Percentiles rank a stretch among this genome's conserved stretches.
phyloP scores from a whole-genome alignment of 345 rosid species.

The Salix suchowensis region DNA sequence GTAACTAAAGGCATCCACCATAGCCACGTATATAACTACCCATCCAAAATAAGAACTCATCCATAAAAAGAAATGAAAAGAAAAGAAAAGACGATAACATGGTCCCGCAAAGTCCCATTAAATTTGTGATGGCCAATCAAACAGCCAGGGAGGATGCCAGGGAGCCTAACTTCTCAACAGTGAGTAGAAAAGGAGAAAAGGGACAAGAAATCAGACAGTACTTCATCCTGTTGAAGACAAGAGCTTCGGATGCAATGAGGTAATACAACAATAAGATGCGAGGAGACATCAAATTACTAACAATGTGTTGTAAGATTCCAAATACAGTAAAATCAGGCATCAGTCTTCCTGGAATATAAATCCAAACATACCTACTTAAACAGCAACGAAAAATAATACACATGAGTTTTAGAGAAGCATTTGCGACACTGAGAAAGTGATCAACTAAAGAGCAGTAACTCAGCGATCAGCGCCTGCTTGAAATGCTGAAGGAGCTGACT shows the following conservation, averaged over 20 bases:
- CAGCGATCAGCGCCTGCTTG: conserved; percentile 56
- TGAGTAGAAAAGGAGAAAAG: too few relatives aligned
- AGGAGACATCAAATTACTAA: background rate
- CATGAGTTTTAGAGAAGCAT: conserved; percentile 4
- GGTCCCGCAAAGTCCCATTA: conserved; percentile 21
- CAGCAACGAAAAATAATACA: conserved; percentile 6
- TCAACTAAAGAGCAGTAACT: background rate
- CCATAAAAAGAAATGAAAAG: background rate
- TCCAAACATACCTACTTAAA: background rate
- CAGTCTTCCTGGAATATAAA: conserved; percentile 1
- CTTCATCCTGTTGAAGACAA: background rate
- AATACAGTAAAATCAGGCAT: conserved; percentile 10
- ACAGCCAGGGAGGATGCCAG: background rate
- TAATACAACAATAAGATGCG: background rate
- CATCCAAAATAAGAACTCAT: conserved; percentile 4
- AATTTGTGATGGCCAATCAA: background rate
- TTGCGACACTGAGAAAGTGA: conserved; percentile 3
- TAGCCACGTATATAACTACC: conserved; percentile 17
- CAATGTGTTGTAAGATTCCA: background rate
- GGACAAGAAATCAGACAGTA: background rate
- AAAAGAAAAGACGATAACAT: conserved; percentile 5
- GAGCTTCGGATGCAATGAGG: background rate
- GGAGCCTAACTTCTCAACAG: background rate
- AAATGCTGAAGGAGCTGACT: conserved; percentile 97
- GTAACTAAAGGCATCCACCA: conserved; percentile 5